Base-by-base conservation (phyloP, 768 basidiomycete species). In the Lactifluus echinatus region DNA sequence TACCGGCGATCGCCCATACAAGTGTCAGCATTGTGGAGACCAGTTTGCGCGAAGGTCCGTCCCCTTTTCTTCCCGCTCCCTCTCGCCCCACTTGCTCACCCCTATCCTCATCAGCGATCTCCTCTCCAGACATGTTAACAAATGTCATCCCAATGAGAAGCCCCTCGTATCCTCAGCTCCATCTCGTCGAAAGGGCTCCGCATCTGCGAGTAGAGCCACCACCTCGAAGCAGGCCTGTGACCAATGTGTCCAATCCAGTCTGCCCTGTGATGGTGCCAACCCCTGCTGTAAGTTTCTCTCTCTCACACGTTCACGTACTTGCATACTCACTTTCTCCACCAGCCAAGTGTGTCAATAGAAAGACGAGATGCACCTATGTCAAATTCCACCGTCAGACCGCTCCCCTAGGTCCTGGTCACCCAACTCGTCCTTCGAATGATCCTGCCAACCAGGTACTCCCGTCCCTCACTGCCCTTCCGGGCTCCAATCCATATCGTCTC, bases 1-100 rank as follows among this genome's bases (percentile, higher is more conserved):
- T 71, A 92, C 89, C 37, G 89, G 89, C 56, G 89, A 92, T 75
- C 77, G 90, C 43, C 90, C 90, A 8, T 93, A 93, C 77, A 89
- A 89, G 66, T 93, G 90, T 64, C 84, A 84, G 66, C 79, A 84
- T 62, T 93, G 90, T 69, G 89, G 89, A 36, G 90, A 93, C 74
- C 89, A 91, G 72, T 93, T 93, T 67, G 90, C 90, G 2, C 72
- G 90, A 67, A 90, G 89, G 89, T 86, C 45, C 11, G 69, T 68
- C 50, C 55, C n/a, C 14, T n/a, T 19, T 21, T 10, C 28, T 12
- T 50, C n/a, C 39, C 8, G 43, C 17, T 14, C 12, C 21, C 17
- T 26, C 21, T 11, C 26, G 3, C 39, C 2, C 39, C 47, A 39
- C 36, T 23, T n/a, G 4, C 29, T 50, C 42, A 43, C 33, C n/a